A percentile compares a stretch with the other conserved stretches of the same genome.
Conservation (phyloP, 1,284 basidiomycete genomes). For the Singerocomus rubriflavus region DNA sequence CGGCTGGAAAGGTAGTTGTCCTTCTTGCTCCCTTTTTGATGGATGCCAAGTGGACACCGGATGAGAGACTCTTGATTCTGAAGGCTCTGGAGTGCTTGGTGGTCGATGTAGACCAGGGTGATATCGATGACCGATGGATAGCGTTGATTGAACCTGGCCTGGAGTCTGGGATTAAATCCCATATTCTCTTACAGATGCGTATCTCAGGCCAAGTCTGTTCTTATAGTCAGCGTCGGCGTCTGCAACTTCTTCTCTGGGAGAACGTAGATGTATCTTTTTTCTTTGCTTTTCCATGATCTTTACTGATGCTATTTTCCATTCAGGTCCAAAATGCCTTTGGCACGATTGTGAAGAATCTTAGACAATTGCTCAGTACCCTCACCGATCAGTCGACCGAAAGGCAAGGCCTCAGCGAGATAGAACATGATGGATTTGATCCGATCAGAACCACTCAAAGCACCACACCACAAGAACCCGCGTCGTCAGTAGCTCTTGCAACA, state of each 20-base stretch:
- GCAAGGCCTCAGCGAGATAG: constrained; percentile 31
- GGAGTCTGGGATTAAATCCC: constrained; percentile 64
- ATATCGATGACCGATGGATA: constrained; percentile 42
- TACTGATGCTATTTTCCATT: not conserved
- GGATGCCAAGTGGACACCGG: constrained; percentile 50
- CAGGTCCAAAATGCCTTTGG: constrained; percentile 59
- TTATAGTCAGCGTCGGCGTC: constrained; percentile 26
- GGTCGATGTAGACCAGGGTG: constrained; percentile 24
- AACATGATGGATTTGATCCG: constrained; percentile 66
- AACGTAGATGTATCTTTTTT: constrained; percentile 50
- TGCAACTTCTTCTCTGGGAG: constrained; percentile 58
- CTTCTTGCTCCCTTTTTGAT: constrained; percentile 43
- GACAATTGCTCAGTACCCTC: constrained; percentile 35
- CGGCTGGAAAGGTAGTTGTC: constrained; percentile 54
- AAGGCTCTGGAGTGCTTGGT: constrained; percentile 65
- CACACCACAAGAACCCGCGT: constrained; percentile 19
- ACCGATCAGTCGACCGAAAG: constrained; percentile 21
- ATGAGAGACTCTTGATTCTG: constrained; percentile 62
- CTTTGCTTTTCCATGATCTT: not conserved
- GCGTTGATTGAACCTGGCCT: constrained; percentile 60
- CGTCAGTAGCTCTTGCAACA: constrained; percentile 16
- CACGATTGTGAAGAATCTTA: constrained; percentile 38
- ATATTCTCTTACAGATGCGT: constrained; percentile 42
- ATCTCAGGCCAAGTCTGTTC: constrained; percentile 7
- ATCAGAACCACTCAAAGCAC: constrained; percentile 44